Percentiles rank a stretch among this genome's conserved stretches.
These are phyloP conservation scores for Populus hybrid DNA, from an alignment of 441 rosid genomes.

Conservation along the genomic window DNA sequence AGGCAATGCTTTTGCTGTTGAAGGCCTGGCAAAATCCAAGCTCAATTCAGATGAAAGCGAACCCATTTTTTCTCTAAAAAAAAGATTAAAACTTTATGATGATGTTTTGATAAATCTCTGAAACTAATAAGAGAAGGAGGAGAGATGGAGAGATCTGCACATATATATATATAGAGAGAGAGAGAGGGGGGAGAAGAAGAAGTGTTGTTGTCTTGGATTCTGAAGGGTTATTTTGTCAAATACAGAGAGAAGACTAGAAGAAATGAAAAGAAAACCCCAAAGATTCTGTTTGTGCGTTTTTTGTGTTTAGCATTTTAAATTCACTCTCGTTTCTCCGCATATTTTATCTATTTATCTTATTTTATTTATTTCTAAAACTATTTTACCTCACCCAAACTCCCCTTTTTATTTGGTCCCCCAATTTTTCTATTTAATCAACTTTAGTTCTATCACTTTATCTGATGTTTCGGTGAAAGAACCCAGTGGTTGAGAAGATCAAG, in stretches of 20 bases:
- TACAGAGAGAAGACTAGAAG: slow-evolving; percentile 2
- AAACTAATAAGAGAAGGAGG: slow-evolving; percentile 11
- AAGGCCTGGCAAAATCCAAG: slow-evolving; percentile 52
- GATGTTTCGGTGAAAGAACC: background rate
- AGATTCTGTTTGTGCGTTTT: slow-evolving; percentile 34
- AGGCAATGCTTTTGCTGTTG: background rate
- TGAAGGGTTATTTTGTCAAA: background rate
- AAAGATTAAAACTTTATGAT: background rate
- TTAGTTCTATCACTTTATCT: background rate
- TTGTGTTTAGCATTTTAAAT: slow-evolving; percentile 8
- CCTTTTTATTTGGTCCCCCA: background rate
- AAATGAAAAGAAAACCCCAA: slow-evolving; percentile 15
- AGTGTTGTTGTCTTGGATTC: background rate
- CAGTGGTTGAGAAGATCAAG: background rate
- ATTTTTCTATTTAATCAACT: background rate
- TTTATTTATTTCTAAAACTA: background rate
- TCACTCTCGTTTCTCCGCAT: slow-evolving; percentile 63
- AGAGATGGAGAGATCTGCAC: slow-evolving; percentile 40
- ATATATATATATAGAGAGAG: slow-evolving; percentile 20
- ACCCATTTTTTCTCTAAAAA: slow-evolving; percentile 36
- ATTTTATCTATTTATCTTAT: slow-evolving; percentile 27
- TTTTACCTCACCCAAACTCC: background rate
- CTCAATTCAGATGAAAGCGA: slow-evolving; percentile 61
- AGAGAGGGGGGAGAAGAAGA: background rate
- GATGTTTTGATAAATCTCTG: background rate